A percentile compares a stretch with the other conserved stretches of the same genome.
Evolutionary conservation across 257 asterid species (phyloP).

Genomic region (Solanum arcanum): DNA sequence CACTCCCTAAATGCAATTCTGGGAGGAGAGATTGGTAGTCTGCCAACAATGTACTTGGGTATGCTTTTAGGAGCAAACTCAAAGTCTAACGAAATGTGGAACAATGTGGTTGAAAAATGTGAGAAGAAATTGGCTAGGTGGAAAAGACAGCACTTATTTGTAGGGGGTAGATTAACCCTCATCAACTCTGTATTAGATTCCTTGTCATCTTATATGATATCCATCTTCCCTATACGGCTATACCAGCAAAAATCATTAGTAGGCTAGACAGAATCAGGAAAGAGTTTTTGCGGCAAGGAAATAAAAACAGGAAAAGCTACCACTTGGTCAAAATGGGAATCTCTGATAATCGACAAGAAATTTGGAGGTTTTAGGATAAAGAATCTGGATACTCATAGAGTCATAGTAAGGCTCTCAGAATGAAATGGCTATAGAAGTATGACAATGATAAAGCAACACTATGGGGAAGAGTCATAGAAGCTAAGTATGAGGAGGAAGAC

Average conservation of each 20-base stretch:
- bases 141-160: not conserved
- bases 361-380: not conserved
- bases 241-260: not conserved
- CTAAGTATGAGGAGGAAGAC: not conserved
- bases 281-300: not conserved
- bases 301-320: not conserved
- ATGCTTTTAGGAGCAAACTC: not conserved
- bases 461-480: not conserved
- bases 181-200: not conserved
- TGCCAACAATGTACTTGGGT: not conserved
- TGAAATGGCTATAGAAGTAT: no score
- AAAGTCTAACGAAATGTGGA: not conserved
- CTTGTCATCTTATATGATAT: not conserved
- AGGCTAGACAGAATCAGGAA: not conserved
- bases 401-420: no score
- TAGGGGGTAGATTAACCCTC: not conserved
- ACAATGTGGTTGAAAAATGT: not conserved
- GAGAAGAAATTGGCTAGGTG: not conserved
- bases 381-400: no score
- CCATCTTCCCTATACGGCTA: not conserved
- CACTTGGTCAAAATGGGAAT: not conserved
- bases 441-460: not conserved
- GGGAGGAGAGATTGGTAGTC: not conserved
- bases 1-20: not conserved
- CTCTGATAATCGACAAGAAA: not conserved